A percentile compares a stretch with the other conserved stretches of the same genome.
phyloP scores from a whole-genome alignment of 1,284 basidiomycete species.

The Rhodotorula sp. region DNA sequence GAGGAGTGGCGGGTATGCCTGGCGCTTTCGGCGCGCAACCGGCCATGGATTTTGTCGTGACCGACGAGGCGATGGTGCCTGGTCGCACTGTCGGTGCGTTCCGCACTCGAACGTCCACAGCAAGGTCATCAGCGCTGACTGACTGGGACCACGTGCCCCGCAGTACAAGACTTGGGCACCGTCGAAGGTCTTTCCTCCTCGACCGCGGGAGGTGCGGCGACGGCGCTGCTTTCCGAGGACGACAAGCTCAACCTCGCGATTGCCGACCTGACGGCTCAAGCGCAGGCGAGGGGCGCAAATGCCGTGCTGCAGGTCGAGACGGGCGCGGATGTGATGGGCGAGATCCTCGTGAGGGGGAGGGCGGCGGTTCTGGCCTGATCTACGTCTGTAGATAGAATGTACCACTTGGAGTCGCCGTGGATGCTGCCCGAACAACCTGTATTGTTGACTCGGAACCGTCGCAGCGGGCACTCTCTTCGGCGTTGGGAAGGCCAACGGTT shows the following conservation, averaged over 20 bases:
- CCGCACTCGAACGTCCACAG: background rate
- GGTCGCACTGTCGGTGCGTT: slow-evolving; percentile 3
- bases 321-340: slow-evolving; percentile 18
- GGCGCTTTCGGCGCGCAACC: background rate
- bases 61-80: slow-evolving; percentile 1
- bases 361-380: slow-evolving; percentile 15
- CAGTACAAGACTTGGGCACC: slow-evolving; percentile 5
- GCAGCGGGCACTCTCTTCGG: too few relatives aligned
- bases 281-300: slow-evolving; percentile 20
- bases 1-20: background rate
- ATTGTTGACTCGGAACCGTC: too few relatives aligned
- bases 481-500: too few relatives aligned
- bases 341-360: slow-evolving; percentile 17
- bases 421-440: too few relatives aligned
- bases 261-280: slow-evolving; percentile 3
- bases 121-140: too few relatives aligned
- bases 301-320: slow-evolving; percentile 22
- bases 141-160: rapidly evolving
- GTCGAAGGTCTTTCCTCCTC: slow-evolving; percentile 5
- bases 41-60: slow-evolving; percentile 13
- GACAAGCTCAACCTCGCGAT: slow-evolving; percentile 18
- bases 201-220: background rate
- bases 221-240: slow-evolving; percentile 8
- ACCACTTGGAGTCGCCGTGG: too few relatives aligned
- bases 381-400: too few relatives aligned